Evolutionary conservation across 176 grass and related monocot genomes (phyloP).

Genomic region (maize (Zea mays)): DNA sequence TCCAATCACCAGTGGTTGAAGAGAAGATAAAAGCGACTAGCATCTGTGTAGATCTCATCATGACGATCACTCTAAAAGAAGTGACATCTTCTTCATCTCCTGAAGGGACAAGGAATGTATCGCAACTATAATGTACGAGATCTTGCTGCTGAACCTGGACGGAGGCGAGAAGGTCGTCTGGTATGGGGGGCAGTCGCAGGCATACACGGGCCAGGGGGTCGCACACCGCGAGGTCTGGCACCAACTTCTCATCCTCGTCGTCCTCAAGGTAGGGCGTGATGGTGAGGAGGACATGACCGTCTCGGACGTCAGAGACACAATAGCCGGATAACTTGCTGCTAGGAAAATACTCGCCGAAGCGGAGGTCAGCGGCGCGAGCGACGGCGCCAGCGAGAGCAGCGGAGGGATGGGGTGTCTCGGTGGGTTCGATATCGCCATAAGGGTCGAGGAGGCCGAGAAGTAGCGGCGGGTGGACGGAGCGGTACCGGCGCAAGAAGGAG

Average conservation of each 20-base stretch:
- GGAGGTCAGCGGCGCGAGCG: not conserved
- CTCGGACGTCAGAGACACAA: slow-evolving; percentile 8
- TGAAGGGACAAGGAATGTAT: too few species aligned
- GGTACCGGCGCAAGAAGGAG: slow-evolving; percentile 7
- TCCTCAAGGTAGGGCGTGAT: too few species aligned
- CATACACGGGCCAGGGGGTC: not conserved
- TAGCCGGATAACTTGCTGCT: too few species aligned
- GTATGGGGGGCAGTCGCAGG: not conserved
- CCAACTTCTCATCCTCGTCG: not conserved
- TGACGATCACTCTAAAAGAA: too few species aligned
- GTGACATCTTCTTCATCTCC: too few species aligned
- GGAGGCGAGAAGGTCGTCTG: too few species aligned
- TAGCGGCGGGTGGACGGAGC: not conserved
- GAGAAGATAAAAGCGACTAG: too few species aligned
- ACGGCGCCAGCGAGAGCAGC: not conserved
- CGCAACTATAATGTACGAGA: too few species aligned
- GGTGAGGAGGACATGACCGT: not conserved
- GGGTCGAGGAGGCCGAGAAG: not conserved
- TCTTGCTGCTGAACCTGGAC: too few species aligned
- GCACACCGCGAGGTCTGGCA: slow-evolving; percentile 13
- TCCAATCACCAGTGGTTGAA: too few species aligned
- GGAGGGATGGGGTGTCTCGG: not conserved
- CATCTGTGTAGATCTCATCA: too few species aligned
- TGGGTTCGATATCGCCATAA: not conserved
- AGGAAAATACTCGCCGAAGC: not conserved